Base-by-base conservation (phyloP, 2,329 filamentous ascomycete species). In the Trichoderma endophyticum region DNA sequence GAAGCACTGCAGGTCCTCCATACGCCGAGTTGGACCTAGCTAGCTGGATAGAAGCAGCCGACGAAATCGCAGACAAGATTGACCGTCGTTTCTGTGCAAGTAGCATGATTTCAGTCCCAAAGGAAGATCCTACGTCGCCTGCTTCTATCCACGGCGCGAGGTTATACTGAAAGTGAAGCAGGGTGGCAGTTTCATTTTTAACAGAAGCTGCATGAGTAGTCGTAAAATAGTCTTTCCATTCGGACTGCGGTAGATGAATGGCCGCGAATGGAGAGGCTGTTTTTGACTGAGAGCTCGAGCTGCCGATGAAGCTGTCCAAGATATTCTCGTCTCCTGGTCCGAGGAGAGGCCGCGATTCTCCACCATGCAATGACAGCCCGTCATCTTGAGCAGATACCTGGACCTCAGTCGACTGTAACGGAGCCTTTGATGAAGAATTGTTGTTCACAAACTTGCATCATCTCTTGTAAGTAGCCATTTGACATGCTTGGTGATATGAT, bases 81-180 rank as follows among this genome's bases (percentile, higher is more conserved):
- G 30, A 28, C 14, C 63, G 70, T 54, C 32, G 57, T 26, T 72
- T 65, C 56, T 75, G 73, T 18, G 71, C 74, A 24, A 75, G 68
- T 34, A 63, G 66, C 74, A 76, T 75, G 11, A 73, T 21, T n/a
- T 73, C 72, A 3, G 73, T 71, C 21, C 72, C 73, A 30, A 76
- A 74, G 9, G 24, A 60, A 24, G 71, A 72, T 8, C 51, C 48
- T 4, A 73, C 59, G 28, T 75, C 73, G 24, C 73, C 75, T 14
- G 74, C 74, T 24, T 75, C 74, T 1, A 76, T 74, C 75, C 74
- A 76, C 11, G 74, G 75, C 2, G 71, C 74, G n/a, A 74, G 74
- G 26, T 73, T 73, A 57, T 76, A 76, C 34, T 70, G 74, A 28
- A 76, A 76, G 28, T 76, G 74, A 6, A 75, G 73, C 26, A 76